Conservation (phyloP, 345 rosid species). For the Tarenaya hassleriana region DNA sequence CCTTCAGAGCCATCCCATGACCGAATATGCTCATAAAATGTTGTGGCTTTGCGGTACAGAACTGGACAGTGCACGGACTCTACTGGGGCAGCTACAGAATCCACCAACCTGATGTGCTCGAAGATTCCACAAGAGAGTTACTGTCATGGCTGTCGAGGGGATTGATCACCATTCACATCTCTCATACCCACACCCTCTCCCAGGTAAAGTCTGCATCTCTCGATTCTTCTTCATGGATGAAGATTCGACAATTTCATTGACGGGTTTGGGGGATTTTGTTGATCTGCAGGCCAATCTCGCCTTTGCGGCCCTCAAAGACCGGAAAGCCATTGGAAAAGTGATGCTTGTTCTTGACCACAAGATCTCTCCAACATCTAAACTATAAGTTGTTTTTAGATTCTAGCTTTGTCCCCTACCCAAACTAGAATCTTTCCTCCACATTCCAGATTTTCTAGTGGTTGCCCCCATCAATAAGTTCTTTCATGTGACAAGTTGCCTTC, state of each 20-base stretch:
- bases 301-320: conserved; percentile 68
- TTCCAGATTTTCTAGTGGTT: background rate
- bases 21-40: background rate
- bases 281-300: conserved; percentile 68
- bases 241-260: background rate
- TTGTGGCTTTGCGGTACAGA: conserved; percentile 38
- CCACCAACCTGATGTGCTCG: conserved; percentile 56
- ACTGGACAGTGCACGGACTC: conserved; percentile 97
- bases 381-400: conserved; percentile 29
- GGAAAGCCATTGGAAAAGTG: conserved; percentile 91
- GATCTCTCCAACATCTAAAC: conserved; percentile 44
- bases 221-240: background rate
- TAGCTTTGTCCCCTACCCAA: background rate
- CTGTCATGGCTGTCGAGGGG: conserved; percentile 75
- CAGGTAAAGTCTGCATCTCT: conserved; percentile 42
- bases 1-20: too few species aligned
- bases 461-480: too few species aligned
- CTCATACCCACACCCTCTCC: conserved; percentile 54
- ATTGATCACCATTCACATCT: conserved; percentile 59
- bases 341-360: conserved; percentile 49
- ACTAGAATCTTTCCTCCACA: background rate
- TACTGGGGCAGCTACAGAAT: conserved; percentile 84
- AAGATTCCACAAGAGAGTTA: conserved; percentile 66
- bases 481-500: too few species aligned
- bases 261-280: background rate